These are phyloP conservation scores for Limonomyces culmigenus DNA, from an alignment of 1,284 basidiomycete species.

Conservation along the genomic window DNA sequence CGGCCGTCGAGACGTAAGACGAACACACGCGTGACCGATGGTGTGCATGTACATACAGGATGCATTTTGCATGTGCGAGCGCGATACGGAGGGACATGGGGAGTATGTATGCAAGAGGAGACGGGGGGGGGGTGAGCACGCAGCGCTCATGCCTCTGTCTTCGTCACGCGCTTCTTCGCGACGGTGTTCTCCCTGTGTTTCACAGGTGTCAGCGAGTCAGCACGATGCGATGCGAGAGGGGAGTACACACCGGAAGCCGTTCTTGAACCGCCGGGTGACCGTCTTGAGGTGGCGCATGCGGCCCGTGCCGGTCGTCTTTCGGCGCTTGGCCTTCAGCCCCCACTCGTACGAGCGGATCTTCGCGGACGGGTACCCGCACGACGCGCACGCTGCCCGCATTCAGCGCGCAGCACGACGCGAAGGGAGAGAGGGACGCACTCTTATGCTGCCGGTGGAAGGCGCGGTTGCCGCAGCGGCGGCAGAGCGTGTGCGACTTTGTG, in stretches of 20 bases:
- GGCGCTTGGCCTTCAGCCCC: slow-evolving; percentile 97
- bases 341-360: slow-evolving; percentile 95
- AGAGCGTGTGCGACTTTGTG: slow-evolving; percentile 97
- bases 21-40: too few relatives aligned
- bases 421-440: slow-evolving; percentile 55
- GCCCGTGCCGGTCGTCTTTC: slow-evolving; percentile 97
- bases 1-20: too few relatives aligned
- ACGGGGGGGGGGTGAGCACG: neutral
- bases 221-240: neutral
- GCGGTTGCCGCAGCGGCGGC: slow-evolving; percentile 85
- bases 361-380: slow-evolving; percentile 93
- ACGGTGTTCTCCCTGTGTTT: slow-evolving; percentile 64
- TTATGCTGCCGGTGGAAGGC: slow-evolving; percentile 97
- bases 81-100: neutral
- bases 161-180: slow-evolving; percentile 42
- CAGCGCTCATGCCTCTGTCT: slow-evolving; percentile 29
- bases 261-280: slow-evolving; percentile 92
- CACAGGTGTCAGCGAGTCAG: neutral
- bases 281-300: slow-evolving; percentile 91
- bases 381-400: slow-evolving; percentile 57
- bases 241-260: slow-evolving; percentile 69
- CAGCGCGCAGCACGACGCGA: neutral
- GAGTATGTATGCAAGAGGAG: neutral
- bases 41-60: neutral
- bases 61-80: neutral